These are phyloP conservation scores for Amauroascus verrucosus DNA, from an alignment of 2,329 filamentous ascomycete species.

Conservation along the genomic window DNA sequence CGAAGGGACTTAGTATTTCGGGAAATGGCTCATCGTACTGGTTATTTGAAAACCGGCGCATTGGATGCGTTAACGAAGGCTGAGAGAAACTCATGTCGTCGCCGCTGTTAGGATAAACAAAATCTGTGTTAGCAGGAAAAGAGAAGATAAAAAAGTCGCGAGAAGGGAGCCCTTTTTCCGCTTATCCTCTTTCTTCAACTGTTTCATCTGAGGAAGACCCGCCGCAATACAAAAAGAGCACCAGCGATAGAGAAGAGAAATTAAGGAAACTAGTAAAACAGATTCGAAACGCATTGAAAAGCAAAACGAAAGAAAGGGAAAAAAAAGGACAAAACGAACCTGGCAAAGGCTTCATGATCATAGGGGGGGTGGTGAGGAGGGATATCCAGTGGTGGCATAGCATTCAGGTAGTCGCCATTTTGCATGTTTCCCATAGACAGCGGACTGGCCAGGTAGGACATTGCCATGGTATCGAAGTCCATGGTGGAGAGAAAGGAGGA, in stretches of 20 bases:
- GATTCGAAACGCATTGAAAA: too few relatives aligned
- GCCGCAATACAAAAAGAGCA: too few relatives aligned
- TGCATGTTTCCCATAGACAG: conserved; percentile 46
- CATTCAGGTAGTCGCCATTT: conserved; percentile 38
- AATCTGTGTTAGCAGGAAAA: conserved; percentile 7
- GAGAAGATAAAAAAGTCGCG: conserved; percentile 11
- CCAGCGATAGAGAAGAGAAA: too few relatives aligned
- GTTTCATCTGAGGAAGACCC: too few relatives aligned
- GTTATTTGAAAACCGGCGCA: conserved; percentile 43
- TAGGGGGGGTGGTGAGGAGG: conserved; percentile 51
- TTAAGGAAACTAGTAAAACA: too few relatives aligned
- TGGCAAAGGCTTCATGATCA: conserved; percentile 50
- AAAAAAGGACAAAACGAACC: conserved; percentile 32
- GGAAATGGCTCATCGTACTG: conserved; percentile 43
- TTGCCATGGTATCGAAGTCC: conserved; percentile 52
- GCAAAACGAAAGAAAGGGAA: neutral
- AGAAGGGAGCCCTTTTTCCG: too few relatives aligned
- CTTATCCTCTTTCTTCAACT: too few relatives aligned
- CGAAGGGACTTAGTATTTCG: conserved; percentile 34
- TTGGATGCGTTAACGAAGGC: conserved; percentile 28
- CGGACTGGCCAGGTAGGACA: conserved; percentile 53
- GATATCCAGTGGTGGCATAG: conserved; percentile 45
- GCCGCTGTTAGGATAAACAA: conserved; percentile 28
- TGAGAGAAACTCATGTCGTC: conserved; percentile 44
- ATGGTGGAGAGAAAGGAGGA: conserved; percentile 24